Percentiles rank a stretch among this genome's conserved stretches.
Evolutionary conservation across 2,329 filamentous ascomycete species (phyloP).

Genomic region (Fusarium nurragi): DNA sequence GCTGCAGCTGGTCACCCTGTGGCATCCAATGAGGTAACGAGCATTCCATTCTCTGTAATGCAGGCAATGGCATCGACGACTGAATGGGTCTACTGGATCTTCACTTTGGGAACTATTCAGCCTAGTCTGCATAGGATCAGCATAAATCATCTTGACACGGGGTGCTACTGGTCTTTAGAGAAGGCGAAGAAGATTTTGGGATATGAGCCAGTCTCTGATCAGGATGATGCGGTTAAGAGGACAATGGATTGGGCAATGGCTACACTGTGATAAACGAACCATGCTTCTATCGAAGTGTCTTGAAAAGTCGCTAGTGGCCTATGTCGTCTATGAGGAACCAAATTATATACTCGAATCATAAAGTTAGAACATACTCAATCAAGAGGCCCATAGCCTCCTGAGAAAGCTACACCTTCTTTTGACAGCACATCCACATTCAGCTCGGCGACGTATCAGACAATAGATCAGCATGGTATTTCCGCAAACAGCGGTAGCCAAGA

Average conservation of each 20-base stretch:
- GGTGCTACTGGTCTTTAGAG: neutral
- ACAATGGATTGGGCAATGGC: neutral
- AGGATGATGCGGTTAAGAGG: neutral
- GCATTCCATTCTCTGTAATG: neutral
- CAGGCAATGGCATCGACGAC: neutral
- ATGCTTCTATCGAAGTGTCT: neutral
- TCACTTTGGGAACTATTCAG: neutral
- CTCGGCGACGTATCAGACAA: too few species aligned
- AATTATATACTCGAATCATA: too few species aligned
- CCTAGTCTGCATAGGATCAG: neutral
- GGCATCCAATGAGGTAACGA: rapidly evolving
- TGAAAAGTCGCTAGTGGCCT: too few species aligned
- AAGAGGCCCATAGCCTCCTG: too few species aligned
- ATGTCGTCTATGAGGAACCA: too few species aligned
- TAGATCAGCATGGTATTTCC: too few species aligned
- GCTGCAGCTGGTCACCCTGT: neutral
- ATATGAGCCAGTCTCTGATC: neutral
- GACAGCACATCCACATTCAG: too few species aligned
- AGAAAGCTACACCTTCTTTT: too few species aligned
- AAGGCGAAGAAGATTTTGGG: neutral
- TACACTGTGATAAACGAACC: neutral
- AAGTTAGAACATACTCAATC: too few species aligned
- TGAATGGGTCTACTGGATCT: neutral
- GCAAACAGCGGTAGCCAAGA: too few species aligned
- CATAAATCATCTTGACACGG: neutral